phyloP scores from a whole-genome alignment of 768 basidiomycete genomes.

The Leccinum obscurum region DNA sequence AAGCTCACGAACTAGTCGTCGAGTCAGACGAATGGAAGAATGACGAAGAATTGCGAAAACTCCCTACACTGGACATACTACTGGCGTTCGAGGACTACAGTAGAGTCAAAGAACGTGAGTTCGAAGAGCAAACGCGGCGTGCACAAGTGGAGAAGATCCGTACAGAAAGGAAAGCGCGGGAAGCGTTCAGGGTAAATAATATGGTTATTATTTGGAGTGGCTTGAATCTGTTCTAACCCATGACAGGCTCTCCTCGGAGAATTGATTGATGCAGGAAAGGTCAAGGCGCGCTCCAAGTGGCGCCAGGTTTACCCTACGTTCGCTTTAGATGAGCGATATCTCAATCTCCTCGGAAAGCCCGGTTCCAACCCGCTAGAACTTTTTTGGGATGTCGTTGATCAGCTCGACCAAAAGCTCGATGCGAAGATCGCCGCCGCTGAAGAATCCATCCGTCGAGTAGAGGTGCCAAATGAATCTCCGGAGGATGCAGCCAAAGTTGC shows the following conservation, averaged over 20 bases:
- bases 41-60: slow-evolving; percentile 74
- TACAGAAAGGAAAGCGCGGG: slow-evolving; percentile 85
- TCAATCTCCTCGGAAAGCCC: slow-evolving; percentile 84
- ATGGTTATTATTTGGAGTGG: background rate
- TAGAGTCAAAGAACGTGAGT: slow-evolving; percentile 84
- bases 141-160: slow-evolving; percentile 81
- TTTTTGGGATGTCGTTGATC: slow-evolving; percentile 93
- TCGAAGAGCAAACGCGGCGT: slow-evolving; percentile 82
- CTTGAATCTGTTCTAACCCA: slow-evolving; percentile 1
- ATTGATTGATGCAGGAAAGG: slow-evolving; percentile 60
- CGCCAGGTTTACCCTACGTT: slow-evolving; percentile 82
- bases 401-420: slow-evolving; percentile 82
- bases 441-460: slow-evolving; percentile 50
- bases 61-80: slow-evolving; percentile 90
- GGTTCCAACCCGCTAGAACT: slow-evolving; percentile 95
- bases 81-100: slow-evolving; percentile 95
- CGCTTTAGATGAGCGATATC: slow-evolving; percentile 78
- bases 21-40: slow-evolving; percentile 77
- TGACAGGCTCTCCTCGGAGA: slow-evolving; percentile 67
- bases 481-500: slow-evolving; percentile 37
- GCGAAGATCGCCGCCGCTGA: slow-evolving; percentile 71
- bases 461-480: slow-evolving; percentile 31
- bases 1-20: slow-evolving; percentile 73
- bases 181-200: slow-evolving; percentile 74
- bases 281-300: slow-evolving; percentile 89